Evolutionary conservation across 2,329 filamentous ascomycete species (phyloP).

Genomic region (Aspergillus clavatus): DNA sequence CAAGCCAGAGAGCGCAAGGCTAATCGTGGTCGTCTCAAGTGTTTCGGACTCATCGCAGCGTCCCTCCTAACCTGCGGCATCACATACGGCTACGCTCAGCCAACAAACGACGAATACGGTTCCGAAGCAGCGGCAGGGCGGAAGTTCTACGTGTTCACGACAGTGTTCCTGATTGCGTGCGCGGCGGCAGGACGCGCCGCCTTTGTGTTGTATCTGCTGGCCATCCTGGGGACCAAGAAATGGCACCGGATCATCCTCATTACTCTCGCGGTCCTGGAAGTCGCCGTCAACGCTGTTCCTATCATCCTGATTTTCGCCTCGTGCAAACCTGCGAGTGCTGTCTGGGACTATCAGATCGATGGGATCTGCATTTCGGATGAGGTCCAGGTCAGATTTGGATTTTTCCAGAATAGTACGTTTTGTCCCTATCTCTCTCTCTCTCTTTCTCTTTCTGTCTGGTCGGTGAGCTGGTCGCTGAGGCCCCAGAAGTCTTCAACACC

Average conservation of each 20-base stretch:
- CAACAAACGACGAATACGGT: not conserved
- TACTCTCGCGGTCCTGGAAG: constrained; percentile 11
- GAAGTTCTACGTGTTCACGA: not conserved
- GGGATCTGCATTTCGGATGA: constrained; percentile 18
- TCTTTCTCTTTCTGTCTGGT: no score
- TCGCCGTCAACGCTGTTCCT: constrained; percentile 19
- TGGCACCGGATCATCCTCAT: not conserved
- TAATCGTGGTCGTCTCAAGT: no score
- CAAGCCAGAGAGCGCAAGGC: no score
- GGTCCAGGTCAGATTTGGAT: constrained; percentile 25
- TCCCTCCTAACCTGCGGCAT: not conserved
- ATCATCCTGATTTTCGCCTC: constrained; percentile 24
- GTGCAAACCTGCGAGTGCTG: constrained; percentile 18
- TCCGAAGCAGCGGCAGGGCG: not conserved
- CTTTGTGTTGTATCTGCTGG: constrained; percentile 5
- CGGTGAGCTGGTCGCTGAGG: no score
- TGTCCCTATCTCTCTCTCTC: no score
- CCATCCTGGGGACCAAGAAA: constrained; percentile 5
- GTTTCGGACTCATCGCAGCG: not conserved
- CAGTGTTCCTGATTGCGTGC: not conserved
- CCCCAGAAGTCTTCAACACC: not conserved
- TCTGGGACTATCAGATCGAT: constrained; percentile 18
- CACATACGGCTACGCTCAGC: not conserved
- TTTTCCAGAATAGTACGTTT: constrained; percentile 26
- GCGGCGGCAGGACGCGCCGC: constrained; percentile 3